Percentiles rank a stretch among this genome's conserved stretches.
These are phyloP conservation scores for Didymella glomerata DNA, from an alignment of 2,329 filamentous ascomycete species.

Conservation along the genomic window DNA sequence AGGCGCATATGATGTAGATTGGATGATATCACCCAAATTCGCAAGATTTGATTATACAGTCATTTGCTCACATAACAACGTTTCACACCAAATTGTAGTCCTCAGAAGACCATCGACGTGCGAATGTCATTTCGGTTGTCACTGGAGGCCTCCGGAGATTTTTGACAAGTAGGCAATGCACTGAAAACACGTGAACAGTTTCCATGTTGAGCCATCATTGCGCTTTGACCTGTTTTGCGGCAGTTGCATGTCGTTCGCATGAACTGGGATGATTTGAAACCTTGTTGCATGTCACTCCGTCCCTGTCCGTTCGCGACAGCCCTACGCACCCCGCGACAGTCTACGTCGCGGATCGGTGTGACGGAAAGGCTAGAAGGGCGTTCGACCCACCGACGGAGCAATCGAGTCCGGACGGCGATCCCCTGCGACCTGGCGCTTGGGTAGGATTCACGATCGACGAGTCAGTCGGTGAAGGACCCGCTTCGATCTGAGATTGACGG, in stretches of 20 bases:
- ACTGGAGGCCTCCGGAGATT: no score
- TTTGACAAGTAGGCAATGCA: no score
- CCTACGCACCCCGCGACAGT: slow-evolving; percentile 1
- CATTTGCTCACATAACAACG: no score
- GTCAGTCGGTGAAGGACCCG: neutral
- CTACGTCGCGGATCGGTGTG: neutral
- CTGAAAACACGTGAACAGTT: no score
- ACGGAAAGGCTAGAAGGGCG: neutral
- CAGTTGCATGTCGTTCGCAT: neutral
- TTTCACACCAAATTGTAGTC: no score
- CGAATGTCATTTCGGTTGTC: no score
- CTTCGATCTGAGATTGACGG: no score
- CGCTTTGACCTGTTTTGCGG: no score
- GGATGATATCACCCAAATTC: neutral
- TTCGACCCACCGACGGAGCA: neutral
- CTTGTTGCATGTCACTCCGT: neutral
- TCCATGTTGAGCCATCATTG: no score
- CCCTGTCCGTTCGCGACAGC: slow-evolving; percentile 5
- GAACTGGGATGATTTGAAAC: neutral
- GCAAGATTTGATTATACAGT: no score
- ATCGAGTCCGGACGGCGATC: neutral
- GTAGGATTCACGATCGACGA: neutral
- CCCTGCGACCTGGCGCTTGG: neutral
- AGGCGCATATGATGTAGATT: neutral
- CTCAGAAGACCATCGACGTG: no score